Conservation (phyloP, 306 rosid genomes). For the Luffa acutangula region DNA sequence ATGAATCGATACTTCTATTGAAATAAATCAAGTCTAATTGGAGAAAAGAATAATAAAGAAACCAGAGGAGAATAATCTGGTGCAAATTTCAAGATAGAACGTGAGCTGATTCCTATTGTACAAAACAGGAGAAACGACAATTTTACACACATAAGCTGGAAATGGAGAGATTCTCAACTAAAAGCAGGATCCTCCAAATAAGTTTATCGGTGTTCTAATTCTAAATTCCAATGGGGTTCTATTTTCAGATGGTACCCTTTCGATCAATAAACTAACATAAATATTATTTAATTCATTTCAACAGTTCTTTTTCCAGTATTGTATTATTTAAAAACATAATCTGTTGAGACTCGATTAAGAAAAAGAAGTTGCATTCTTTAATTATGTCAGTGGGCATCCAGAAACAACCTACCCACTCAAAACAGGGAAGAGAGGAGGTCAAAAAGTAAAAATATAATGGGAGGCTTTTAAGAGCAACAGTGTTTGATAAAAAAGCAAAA, state of each 20-base stretch:
- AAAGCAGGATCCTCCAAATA: not conserved
- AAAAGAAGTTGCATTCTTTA: not conserved
- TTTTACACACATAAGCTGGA: not conserved
- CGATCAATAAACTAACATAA: not conserved
- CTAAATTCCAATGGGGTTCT: not conserved
- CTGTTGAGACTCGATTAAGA: not conserved
- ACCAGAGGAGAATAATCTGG: not conserved
- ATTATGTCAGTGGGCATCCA: not conserved
- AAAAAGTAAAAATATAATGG: not conserved
- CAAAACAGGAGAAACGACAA: not conserved
- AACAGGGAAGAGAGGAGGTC: not conserved
- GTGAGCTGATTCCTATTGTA: not conserved
- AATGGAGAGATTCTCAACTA: conserved; percentile 2
- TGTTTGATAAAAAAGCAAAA: not conserved
- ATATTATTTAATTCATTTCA: not conserved
- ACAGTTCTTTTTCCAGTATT: not conserved
- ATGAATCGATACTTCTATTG: not conserved
- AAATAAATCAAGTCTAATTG: not conserved
- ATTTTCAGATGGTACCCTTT: not conserved
- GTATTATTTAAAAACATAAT: not conserved
- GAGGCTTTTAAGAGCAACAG: not conserved
- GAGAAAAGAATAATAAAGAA: not conserved
- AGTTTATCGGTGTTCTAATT: not conserved
- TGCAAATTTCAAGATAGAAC: not conserved
- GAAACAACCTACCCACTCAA: conserved; percentile 3